Evolutionary conservation across 495 filamentous ascomycete species (phyloP), one percentile per base, ranked within the genome.

Genomic region (Poronia punctata): DNA sequence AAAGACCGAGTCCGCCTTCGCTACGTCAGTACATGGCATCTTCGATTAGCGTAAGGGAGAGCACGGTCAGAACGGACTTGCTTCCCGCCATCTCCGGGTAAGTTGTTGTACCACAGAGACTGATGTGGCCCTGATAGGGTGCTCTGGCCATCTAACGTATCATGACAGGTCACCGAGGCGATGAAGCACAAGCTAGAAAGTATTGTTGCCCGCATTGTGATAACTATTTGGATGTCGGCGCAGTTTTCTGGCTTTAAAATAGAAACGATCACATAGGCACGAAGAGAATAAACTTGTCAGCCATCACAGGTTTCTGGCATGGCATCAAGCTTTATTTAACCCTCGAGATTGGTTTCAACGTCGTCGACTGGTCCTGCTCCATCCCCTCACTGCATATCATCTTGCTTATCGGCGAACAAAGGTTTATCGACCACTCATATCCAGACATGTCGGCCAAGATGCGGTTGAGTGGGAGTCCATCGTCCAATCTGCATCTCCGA

Each of bases 1-100:
- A 61, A 89, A 94, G 29, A 74, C 70, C 0, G 70, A 70, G 40
- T 74, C 69, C 5, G 70, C 70, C 66, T 72, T 37, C 10, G n/a
- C 3, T 18, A 33, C 20, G 24, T 50, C 18, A 43, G 35, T 53
- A 18, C 38, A 54, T 28, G 35, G 12, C 5, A 24, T 4, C 2
- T n/a, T n/a, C n/a, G n/a, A n/a, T n/a, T n/a, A n/a, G n/a, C n/a
- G n/a, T 8, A 18, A 1, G 71, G 71, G 7, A 74, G 48, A 70
- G 73, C 15, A 6, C 7, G 22, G n/a, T 2, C 17, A 21, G 12
- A 35, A 17, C 50, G 30, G 36, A 73, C 72, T 63, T 76, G 74
- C 19, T 71, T 78, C 26, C 73, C 74, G 9, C 74, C 74, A 48
- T 78, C 74, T 30, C 74, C 74, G 0, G 74, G 74, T 4, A 78